A percentile compares a stretch with the other conserved stretches of the same genome.
These are phyloP conservation scores for Thalassiosira sp. DNA, from an alignment of 352 stramenopile genomes.

Conservation along the genomic window DNA sequence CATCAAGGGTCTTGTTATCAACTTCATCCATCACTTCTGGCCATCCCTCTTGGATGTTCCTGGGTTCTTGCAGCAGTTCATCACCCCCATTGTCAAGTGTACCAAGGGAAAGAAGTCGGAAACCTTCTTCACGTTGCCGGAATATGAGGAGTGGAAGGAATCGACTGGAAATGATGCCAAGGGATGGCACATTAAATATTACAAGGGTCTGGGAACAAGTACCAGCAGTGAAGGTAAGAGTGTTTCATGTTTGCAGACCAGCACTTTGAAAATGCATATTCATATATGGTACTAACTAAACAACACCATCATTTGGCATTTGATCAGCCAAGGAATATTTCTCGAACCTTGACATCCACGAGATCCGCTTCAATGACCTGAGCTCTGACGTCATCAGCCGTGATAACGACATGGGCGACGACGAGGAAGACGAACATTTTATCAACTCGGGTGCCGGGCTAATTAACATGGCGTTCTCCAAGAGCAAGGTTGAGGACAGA, in stretches of 20 bases:
- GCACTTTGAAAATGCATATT: too few relatives aligned
- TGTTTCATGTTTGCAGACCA: too few relatives aligned
- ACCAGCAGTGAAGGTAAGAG: slow-evolving; percentile 85
- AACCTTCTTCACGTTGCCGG: slow-evolving; percentile 96
- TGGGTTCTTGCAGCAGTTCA: slow-evolving; percentile 98
- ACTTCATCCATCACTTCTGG: slow-evolving; percentile 99
- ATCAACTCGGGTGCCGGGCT: slow-evolving; percentile 87
- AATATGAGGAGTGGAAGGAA: slow-evolving; percentile 96
- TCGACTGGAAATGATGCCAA: slow-evolving; percentile 84
- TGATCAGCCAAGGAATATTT: slow-evolving; percentile 96
- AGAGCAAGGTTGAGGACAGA: slow-evolving; percentile 93
- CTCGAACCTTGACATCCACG: slow-evolving; percentile 91
- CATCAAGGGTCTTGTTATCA: slow-evolving; percentile 99
- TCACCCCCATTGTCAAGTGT: slow-evolving; percentile 98
- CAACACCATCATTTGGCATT: not conserved
- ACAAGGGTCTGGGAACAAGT: slow-evolving; percentile 98
- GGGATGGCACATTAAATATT: slow-evolving; percentile 97
- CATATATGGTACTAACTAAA: too few relatives aligned
- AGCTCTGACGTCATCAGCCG: slow-evolving; percentile 24
- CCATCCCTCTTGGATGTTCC: slow-evolving; percentile 92
- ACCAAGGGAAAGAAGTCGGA: slow-evolving; percentile 85
- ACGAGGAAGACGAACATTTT: slow-evolving; percentile 42
- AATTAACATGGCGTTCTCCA: slow-evolving; percentile 99
- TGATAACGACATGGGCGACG: slow-evolving; percentile 57
- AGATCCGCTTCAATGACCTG: slow-evolving; percentile 87